Percentiles rank a stretch among this genome's conserved stretches.
These are phyloP conservation scores for Fusarium robinianum DNA, from an alignment of 2,329 filamentous ascomycete species.

Conservation along the genomic window DNA sequence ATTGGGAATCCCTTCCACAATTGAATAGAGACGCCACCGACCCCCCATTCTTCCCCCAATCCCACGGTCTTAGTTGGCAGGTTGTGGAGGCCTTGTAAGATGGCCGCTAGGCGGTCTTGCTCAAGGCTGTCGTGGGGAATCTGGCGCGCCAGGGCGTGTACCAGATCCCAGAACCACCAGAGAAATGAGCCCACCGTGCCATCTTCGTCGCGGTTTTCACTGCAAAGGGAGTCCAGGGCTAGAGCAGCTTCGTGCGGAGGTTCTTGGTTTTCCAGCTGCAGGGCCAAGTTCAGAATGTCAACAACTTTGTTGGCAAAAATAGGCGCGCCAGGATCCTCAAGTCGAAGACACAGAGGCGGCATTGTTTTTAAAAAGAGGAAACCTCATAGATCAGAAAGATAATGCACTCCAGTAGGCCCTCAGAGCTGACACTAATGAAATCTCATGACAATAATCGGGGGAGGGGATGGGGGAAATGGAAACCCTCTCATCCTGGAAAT, in stretches of 20 bases:
- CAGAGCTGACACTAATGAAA: no score
- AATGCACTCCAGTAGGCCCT: no score
- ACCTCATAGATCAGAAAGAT: no score
- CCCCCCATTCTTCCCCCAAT: conserved; percentile 2
- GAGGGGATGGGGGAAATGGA: no score
- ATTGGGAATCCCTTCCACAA: conserved; percentile 8
- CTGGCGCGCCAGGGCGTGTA: conserved; percentile 29
- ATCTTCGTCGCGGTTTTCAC: neutral
- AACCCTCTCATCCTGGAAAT: no score
- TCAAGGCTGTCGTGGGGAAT: conserved; percentile 20
- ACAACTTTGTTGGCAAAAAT: conserved; percentile 11
- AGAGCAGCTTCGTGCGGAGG: conserved; percentile 1
- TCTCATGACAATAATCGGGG: no score
- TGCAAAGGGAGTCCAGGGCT: conserved; percentile 11
- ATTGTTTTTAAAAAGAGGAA: no score
- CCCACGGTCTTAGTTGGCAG: conserved; percentile 5
- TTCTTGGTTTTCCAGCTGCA: neutral
- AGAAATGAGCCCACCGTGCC: conserved; percentile 17
- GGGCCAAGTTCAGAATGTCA: conserved; percentile 10
- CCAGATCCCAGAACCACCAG: conserved; percentile 32
- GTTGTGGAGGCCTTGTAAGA: conserved; percentile 10
- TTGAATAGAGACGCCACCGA: neutral
- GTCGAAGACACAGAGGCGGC: neutral
- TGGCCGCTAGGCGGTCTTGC: conserved; percentile 16
- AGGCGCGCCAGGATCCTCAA: conserved; percentile 11